These are phyloP conservation scores for Mycena pura DNA, from an alignment of 768 basidiomycete genomes.

Conservation along the genomic window DNA sequence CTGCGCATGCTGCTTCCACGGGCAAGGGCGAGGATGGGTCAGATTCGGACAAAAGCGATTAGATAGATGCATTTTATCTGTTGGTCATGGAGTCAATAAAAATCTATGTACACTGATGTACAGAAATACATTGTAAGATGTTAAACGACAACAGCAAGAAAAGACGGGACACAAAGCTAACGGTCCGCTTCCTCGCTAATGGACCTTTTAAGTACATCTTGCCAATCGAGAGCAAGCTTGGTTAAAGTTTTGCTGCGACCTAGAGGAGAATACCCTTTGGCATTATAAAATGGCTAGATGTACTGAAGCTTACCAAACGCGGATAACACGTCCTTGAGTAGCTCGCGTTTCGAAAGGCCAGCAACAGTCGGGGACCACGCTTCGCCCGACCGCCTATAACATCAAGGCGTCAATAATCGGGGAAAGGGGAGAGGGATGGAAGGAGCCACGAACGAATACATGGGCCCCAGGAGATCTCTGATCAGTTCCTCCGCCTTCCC, in stretches of 20 bases:
- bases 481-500: constrained; percentile 92
- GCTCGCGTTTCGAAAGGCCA: constrained; percentile 80
- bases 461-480: constrained; percentile 87
- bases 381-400: constrained; percentile 71
- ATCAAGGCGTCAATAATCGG: constrained; percentile 8
- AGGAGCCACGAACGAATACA: constrained; percentile 75
- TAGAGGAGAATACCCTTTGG: constrained; percentile 37
- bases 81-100: background rate
- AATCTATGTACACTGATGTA: no score
- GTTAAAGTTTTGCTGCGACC: constrained; percentile 78
- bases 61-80: constrained; percentile 13
- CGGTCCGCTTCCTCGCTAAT: constrained; percentile 51
- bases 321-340: constrained; percentile 79
- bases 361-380: constrained; percentile 72
- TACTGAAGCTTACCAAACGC: constrained; percentile 70
- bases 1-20: constrained; percentile 11
- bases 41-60: constrained; percentile 34
- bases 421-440: background rate
- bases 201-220: constrained; percentile 76
- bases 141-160: background rate
- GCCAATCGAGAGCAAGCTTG: constrained; percentile 82
- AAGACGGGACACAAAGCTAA: constrained; percentile 10
- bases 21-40: constrained; percentile 19
- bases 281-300: constrained; percentile 9
- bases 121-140: constrained; percentile 6